These are phyloP conservation scores for Ascochyta viciae-villosae DNA, from an alignment of 2,329 filamentous ascomycete genomes.

Conservation along the genomic window DNA sequence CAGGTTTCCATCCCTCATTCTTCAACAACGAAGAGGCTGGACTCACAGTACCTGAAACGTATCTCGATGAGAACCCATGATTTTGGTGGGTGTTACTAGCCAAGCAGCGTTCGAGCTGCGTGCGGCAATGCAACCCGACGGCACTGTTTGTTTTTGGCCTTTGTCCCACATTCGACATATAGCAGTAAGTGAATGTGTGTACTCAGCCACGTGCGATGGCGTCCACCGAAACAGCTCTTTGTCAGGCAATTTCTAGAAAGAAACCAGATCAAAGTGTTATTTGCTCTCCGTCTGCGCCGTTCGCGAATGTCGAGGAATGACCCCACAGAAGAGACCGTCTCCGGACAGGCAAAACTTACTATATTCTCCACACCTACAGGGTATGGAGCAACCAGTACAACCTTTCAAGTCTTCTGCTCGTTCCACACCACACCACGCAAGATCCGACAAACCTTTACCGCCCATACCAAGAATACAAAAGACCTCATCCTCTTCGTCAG, in stretches of 20 bases:
- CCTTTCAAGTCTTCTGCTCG: constrained; percentile 43
- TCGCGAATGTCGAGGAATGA: constrained; percentile 35
- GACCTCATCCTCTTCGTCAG: constrained; percentile 7
- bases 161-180: constrained; percentile 31
- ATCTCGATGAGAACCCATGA: not conserved
- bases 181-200: constrained; percentile 20
- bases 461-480: constrained; percentile 24
- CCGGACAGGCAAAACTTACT: constrained; percentile 30
- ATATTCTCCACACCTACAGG: constrained; percentile 37
- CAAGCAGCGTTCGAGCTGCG: constrained; percentile 6
- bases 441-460: constrained; percentile 34
- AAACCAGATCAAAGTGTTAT: constrained; percentile 9
- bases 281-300: constrained; percentile 19
- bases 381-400: constrained; percentile 44
- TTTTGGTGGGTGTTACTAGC: not conserved
- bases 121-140: constrained; percentile 2
- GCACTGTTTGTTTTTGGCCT: constrained; percentile 22
- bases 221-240: constrained; percentile 31
- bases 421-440: constrained; percentile 28
- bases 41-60: constrained; percentile 1
- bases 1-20: not conserved
- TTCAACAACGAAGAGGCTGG: not conserved
- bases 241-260: constrained; percentile 39
- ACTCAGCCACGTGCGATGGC: constrained; percentile 30
- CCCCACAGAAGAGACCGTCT: constrained; percentile 30